phyloP scores from a whole-genome alignment of 2,329 filamentous ascomycete species.

The Fusarium irregulare region DNA sequence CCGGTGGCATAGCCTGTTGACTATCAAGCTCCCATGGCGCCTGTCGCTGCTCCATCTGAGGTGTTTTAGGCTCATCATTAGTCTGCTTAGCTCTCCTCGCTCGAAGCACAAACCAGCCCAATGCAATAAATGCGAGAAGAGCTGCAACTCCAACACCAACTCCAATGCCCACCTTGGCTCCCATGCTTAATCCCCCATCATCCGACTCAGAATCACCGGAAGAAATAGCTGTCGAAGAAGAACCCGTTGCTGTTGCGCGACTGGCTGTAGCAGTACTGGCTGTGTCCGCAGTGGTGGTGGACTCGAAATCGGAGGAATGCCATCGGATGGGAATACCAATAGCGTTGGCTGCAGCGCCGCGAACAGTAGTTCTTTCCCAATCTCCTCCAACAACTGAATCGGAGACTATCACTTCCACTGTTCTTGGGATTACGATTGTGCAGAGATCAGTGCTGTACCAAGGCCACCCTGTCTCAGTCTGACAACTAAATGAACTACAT shows the following conservation, averaged over 20 bases:
- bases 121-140: neutral
- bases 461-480: conserved; percentile 1
- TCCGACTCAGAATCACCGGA: neutral
- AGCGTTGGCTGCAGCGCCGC: neutral
- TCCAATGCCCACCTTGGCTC: neutral
- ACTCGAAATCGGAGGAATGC: conserved; percentile 1
- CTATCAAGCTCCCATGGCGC: conserved; percentile 3
- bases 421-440: neutral
- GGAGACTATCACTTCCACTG: conserved; percentile 1
- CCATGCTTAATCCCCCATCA: neutral
- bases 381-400: conserved; percentile 11
- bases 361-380: neutral
- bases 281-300: neutral
- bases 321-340: conserved; percentile 15
- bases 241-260: too few species aligned
- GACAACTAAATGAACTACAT: conserved; percentile 6
- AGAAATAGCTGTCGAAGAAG: too few species aligned
- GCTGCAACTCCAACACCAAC: neutral
- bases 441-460: conserved; percentile 22
- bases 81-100: conserved; percentile 1
- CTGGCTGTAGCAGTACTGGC: too few species aligned
- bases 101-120: neutral
- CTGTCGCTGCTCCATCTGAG: neutral
- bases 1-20: neutral
- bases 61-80: neutral